A percentile compares a stretch with the other conserved stretches of the same genome.
phyloP scores from a whole-genome alignment of 2,329 filamentous ascomycete species.

The Mycocentrospora acerina region DNA sequence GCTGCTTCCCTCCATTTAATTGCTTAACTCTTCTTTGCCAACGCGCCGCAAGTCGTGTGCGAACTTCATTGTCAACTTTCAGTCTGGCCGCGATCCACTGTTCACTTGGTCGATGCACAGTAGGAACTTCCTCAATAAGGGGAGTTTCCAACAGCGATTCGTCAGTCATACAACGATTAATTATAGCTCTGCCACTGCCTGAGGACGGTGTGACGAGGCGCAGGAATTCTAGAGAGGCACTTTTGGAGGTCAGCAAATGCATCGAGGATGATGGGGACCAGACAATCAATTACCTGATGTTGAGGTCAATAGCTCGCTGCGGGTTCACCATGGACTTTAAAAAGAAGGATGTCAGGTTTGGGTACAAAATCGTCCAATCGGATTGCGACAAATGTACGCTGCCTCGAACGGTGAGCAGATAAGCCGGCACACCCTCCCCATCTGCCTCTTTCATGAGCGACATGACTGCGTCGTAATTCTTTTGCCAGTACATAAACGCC shows the following conservation, averaged over 20 bases:
- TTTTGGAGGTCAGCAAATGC: constrained; percentile 1
- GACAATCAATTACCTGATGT: constrained; percentile 46
- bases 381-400: constrained; percentile 67
- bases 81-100: constrained; percentile 61
- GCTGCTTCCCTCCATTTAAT: constrained; percentile 19
- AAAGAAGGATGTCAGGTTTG: constrained; percentile 57
- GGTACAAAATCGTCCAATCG: constrained; percentile 67
- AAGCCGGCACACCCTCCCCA: constrained; percentile 49
- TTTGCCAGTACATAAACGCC: constrained; percentile 70
- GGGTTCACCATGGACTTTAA: constrained; percentile 67
- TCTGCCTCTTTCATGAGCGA: constrained; percentile 59
- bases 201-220: constrained; percentile 49
- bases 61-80: constrained; percentile 60
- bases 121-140: constrained; percentile 51
- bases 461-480: constrained; percentile 62
- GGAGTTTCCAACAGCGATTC: constrained; percentile 54
- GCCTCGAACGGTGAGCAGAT: constrained; percentile 54
- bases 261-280: no score
- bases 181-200: constrained; percentile 44
- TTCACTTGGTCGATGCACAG: constrained; percentile 57
- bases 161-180: constrained; percentile 55
- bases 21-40: constrained; percentile 39
- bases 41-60: constrained; percentile 51
- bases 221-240: constrained; percentile 64
- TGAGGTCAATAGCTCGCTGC: constrained; percentile 62